Evolutionary conservation across 768 basidiomycete species (phyloP).

Genomic region (Rickenella mellea): DNA sequence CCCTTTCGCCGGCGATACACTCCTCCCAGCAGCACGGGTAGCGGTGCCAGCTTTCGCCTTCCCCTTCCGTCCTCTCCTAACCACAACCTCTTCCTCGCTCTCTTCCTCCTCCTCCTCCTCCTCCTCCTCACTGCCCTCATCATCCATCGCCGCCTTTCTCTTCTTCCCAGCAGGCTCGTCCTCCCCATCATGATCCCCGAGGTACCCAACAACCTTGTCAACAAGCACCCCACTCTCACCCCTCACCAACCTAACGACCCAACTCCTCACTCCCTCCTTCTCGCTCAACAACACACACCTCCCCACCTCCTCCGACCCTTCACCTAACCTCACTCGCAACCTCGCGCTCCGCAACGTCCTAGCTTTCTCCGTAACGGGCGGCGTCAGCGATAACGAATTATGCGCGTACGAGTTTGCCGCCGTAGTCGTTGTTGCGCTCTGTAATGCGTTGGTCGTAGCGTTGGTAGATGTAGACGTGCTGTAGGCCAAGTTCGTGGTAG

Average conservation of each 20-base stretch:
- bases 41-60: too few species aligned
- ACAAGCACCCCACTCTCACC: slow-evolving; percentile 51
- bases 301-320: slow-evolving; percentile 45
- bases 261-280: slow-evolving; percentile 62
- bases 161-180: slow-evolving; percentile 1
- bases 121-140: slow-evolving; percentile 2
- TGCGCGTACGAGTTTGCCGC: slow-evolving; percentile 1
- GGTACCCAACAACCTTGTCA: slow-evolving; percentile 41
- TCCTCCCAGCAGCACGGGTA: too few species aligned
- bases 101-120: slow-evolving; percentile 9
- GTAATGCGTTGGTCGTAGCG: slow-evolving; percentile 8
- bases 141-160: slow-evolving; percentile 1
- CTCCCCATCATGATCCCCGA: too few species aligned
- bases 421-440: slow-evolving; percentile 4
- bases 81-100: slow-evolving; percentile 6
- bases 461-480: slow-evolving; percentile 9
- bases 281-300: slow-evolving; percentile 52
- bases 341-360: background rate
- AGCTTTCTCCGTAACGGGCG: too few species aligned
- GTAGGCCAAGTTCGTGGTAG: slow-evolving; percentile 10
- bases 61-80: background rate
- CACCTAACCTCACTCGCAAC: background rate
- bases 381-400: background rate
- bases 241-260: slow-evolving; percentile 54
- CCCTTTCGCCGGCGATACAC: slow-evolving; percentile 29